These are phyloP conservation scores for Myxozyma vanderwaltii DNA, from an alignment of 805 yeast genomes.

Conservation along the genomic window DNA sequence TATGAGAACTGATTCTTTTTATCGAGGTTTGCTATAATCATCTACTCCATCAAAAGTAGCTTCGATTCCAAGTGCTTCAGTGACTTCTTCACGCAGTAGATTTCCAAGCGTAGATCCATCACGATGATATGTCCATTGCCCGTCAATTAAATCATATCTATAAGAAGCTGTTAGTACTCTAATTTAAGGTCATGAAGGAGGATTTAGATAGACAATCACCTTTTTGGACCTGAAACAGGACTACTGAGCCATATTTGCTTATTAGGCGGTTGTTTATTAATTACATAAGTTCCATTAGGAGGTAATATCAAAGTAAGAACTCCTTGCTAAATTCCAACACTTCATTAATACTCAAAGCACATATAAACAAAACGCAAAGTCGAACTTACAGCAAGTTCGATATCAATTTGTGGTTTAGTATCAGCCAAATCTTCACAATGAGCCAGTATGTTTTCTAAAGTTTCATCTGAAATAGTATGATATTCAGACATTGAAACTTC, in stretches of 20 bases:
- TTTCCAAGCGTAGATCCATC: conserved; percentile 58
- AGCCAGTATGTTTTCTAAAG: conserved; percentile 68
- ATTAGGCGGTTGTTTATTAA: conserved; percentile 97
- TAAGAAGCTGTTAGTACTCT: conserved; percentile 35
- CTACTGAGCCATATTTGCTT: conserved; percentile 95
- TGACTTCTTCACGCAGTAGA: conserved; percentile 53
- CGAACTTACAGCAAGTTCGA: conserved; percentile 60
- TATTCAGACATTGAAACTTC: conserved; percentile 49
- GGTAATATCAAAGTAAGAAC: conserved; percentile 76
- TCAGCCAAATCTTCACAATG: conserved; percentile 71
- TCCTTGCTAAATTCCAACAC: conserved; percentile 56
- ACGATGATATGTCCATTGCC: conserved; percentile 78
- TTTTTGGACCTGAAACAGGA: conserved; percentile 90
- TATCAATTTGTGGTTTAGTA: conserved; percentile 61
- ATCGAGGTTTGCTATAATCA: conserved; percentile 22
- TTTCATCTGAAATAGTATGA: conserved; percentile 63
- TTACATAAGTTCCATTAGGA: conserved; percentile 79
- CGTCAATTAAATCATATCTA: conserved; percentile 70
- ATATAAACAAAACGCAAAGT: neutral
- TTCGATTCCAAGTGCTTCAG: conserved; percentile 32
- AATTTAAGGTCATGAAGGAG: neutral
- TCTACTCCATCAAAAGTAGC: conserved; percentile 34
- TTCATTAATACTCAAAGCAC: neutral
- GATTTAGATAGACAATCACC: conserved; percentile 37
- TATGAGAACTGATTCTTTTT: no score